A percentile compares a stretch with the other conserved stretches of the same genome.
These are phyloP conservation scores for Magnaporthales sp. DNA, from an alignment of 2,329 filamentous ascomycete genomes.

Conservation along the genomic window DNA sequence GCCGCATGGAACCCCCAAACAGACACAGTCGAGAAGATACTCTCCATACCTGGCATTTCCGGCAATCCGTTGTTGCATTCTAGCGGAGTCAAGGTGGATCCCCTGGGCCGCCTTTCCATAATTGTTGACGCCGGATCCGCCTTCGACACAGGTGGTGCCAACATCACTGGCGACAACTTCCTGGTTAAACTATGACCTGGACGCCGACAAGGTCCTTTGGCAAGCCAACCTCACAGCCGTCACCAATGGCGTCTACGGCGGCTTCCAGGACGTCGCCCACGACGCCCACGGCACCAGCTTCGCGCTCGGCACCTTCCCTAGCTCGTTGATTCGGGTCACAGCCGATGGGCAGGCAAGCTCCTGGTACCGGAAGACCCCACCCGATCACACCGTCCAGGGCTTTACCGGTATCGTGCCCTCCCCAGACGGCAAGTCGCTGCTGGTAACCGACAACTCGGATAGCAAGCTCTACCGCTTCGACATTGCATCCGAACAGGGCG, in stretches of 20 bases:
- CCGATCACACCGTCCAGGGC: constrained; percentile 16
- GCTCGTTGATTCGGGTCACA: constrained; percentile 24
- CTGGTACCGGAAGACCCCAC: constrained; percentile 21
- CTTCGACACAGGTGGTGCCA: constrained; percentile 23
- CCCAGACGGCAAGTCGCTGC: constrained; percentile 17
- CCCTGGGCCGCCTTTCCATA: constrained; percentile 22
- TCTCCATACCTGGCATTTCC: constrained; percentile 21
- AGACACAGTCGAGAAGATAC: constrained; percentile 13
- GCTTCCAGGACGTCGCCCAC: constrained; percentile 29
- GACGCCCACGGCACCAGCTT: constrained; percentile 26
- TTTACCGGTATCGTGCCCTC: constrained; percentile 17
- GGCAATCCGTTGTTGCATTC: constrained; percentile 19
- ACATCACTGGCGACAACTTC: constrained; percentile 26
- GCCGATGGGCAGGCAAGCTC: constrained; percentile 17
- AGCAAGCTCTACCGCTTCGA: constrained; percentile 27
- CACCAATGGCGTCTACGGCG: constrained; percentile 21
- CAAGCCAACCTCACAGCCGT: constrained; percentile 21
- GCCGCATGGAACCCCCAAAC: constrained; percentile 24
- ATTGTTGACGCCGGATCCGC: constrained; percentile 24
- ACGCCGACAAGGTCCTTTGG: constrained; percentile 19
- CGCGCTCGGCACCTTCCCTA: constrained; percentile 27
- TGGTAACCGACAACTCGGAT: constrained; percentile 21
- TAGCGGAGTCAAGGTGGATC: constrained; percentile 26
- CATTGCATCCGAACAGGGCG: constrained; percentile 14
- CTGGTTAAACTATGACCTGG: constrained; percentile 25